Base-by-base conservation (phyloP, 495 filamentous ascomycete genomes). In the Poronia punctata region DNA sequence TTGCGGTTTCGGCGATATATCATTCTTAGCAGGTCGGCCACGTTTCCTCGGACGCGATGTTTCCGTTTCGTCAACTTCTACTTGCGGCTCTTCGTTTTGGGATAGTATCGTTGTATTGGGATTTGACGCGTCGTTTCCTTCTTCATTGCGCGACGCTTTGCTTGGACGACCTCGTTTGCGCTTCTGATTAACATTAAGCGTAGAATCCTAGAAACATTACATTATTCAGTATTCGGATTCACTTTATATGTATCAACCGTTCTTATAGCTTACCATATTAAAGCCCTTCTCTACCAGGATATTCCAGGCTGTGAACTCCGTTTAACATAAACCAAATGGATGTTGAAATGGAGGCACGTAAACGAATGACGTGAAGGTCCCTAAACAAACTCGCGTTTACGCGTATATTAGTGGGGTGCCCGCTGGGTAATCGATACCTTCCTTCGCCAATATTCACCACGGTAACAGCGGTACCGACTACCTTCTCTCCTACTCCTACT, bases 121-220 rank as follows among this genome's bases (percentile, higher is more conserved):
- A 33, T 32, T 45, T 8, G 62, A 63, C 63, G 61, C 64, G 67
- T 49, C 54, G 12, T 40, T 60, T 60, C 39, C 51, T n/a, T 45
- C 54, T 14, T 46, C 40, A 18, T 48, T 43, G 40, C 57, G 52
- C 31, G 58, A 65, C 65, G 65, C 62, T 63, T 53, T 58, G 5
- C 51, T 26, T 1, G 51, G 59, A 32, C 60, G 62, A 47, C 65
- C 64, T 56, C 63, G 63, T 46, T 64, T 66, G 19, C 60, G 57
- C 41, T 68, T 65, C 22, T 64, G 62, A 35, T 59, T 64, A 31
- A 60, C 50, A 31, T 48, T 30, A 22, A 49, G 40, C 6, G 58
- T 53, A 25, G 58, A 54, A 32, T 38, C 42, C 42, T 45, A n/a
- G 16, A 21, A 7, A 9, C 11, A 12, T 27, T 5, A 19, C 14